Evolutionary conservation across 2,329 filamentous ascomycete genomes (phyloP), one percentile per base, ranked within the genome.

Genomic region (Phyllosticta paracitricarpa): DNA sequence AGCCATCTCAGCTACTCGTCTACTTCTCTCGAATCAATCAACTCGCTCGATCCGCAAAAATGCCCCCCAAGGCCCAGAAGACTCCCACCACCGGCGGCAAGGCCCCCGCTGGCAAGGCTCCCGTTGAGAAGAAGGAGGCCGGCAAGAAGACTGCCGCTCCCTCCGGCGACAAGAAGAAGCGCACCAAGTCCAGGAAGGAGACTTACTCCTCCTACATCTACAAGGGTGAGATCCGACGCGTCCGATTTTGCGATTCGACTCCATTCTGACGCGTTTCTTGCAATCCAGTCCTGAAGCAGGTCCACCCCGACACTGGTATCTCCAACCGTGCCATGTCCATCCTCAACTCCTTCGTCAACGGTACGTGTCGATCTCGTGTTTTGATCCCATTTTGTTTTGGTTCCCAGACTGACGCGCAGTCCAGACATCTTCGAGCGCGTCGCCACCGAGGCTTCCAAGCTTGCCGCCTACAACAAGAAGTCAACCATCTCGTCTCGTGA

Each of bases 141-240:
- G 94, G 93, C 84, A 99, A 99, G 90, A 99, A 97, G 89, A 97
- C 94, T 57, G 81, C 84, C 69, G 91, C 93, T 64, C 86, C 92
- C 65, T 86, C 90, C 75, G 94, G 94, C 67, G 94, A 97, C 72
- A 97, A 97, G 91, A 99, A 99, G 90, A 99, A 97, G 92, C 91
- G 94, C 76, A 96, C 91, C 83, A 99, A 99, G 92, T 90, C 92
- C 69, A 88, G 94, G 82, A 97, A 97, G 89, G 94, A 99, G 85
- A 99, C 94, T n/a, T 99, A 99, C 84, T 95, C 89, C 70, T 95
- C 91, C 61, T 99, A 99, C 86, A 99, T 99, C 82, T 99, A 97
- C 89, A 99, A 97, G 85, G 94, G 93, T 97, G 76, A 78, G 85
- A 75, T 48, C 56, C 51, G 54, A 63, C 64, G 63, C 66, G 61